Conservation (phyloP, 768 basidiomycete species). For the Trametes coccinea region DNA sequence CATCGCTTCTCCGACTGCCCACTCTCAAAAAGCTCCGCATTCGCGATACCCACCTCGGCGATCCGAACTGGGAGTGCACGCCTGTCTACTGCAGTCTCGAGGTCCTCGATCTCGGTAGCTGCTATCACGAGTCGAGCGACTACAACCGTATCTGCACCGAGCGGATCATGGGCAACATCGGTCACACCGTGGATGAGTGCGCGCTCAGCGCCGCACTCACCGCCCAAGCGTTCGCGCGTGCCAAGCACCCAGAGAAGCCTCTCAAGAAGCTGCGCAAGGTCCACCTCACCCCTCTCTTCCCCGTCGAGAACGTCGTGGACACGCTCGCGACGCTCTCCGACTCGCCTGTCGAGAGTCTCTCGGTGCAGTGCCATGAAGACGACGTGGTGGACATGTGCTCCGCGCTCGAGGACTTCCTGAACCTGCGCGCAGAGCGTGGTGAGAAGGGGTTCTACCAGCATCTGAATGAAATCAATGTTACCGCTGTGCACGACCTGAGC, state of each 20-base stretch:
- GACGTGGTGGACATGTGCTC: conserved; percentile 62
- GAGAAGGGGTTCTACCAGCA: conserved; percentile 49
- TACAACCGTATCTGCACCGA: conserved; percentile 57
- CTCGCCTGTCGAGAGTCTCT: conserved; percentile 58
- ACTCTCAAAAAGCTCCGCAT: conserved; percentile 62
- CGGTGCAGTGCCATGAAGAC: conserved; percentile 60
- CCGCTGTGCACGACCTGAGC: conserved; percentile 39
- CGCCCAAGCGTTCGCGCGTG: conserved; percentile 41
- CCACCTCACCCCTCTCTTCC: conserved; percentile 63
- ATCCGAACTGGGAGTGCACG: conserved; percentile 55
- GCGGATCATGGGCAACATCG: conserved; percentile 61
- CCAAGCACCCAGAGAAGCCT: conserved; percentile 41
- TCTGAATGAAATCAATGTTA: conserved; percentile 49
- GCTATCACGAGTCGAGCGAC: conserved; percentile 52
- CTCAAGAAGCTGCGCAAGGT: conserved; percentile 53
- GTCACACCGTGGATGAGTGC: conserved; percentile 54
- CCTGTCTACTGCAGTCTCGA: conserved; percentile 53
- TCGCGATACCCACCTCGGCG: conserved; percentile 71
- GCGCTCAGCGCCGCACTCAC: conserved; percentile 49
- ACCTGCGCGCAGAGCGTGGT: conserved; percentile 48
- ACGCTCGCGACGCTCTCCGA: conserved; percentile 59
- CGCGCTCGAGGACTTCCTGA: conserved; percentile 58
- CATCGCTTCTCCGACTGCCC: conserved; percentile 64
- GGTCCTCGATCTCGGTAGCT: conserved; percentile 55
- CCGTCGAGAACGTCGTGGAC: conserved; percentile 58